phyloP scores from a whole-genome alignment of 371 early-diverging fungal species.

The Hamiltosporidium magnivora region DNA sequence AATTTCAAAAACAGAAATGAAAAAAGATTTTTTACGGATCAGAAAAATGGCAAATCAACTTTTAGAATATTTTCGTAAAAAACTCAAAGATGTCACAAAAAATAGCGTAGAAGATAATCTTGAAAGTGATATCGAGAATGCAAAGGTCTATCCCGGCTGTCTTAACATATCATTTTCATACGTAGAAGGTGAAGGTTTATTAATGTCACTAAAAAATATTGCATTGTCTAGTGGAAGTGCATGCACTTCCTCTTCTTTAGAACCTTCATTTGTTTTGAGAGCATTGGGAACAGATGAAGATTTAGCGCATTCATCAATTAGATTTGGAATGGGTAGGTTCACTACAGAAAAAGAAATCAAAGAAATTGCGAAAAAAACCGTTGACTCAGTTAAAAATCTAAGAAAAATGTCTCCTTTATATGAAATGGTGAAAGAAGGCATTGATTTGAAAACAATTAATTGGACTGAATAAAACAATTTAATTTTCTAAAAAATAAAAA shows the following conservation, averaged over 20 bases:
- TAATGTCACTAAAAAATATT: conserved; percentile 93
- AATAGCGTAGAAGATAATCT: conserved; percentile 1
- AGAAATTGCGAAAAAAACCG: conserved; percentile 69
- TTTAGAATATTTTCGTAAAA: conserved; percentile 25
- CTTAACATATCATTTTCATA: conserved; percentile 95
- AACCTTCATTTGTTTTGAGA: conserved; percentile 91
- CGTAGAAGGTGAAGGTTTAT: conserved; percentile 94
- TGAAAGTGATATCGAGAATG: neutral
- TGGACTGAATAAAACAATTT: neutral
- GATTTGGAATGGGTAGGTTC: conserved; percentile 94
- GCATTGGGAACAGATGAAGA: conserved; percentile 94
- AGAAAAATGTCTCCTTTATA: conserved; percentile 93
- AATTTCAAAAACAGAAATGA: conserved; percentile 72
- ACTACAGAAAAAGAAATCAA: conserved; percentile 90
- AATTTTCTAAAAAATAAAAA: no score
- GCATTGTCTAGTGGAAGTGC: conserved; percentile 92
- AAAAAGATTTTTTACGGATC: conserved; percentile 58
- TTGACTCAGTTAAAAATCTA: conserved; percentile 72
- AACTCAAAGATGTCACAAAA: conserved; percentile 23
- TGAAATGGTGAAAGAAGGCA: conserved; percentile 69
- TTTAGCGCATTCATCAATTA: conserved; percentile 86
- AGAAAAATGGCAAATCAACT: conserved; percentile 30
- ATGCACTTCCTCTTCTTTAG: conserved; percentile 91
- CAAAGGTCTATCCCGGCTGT: conserved; percentile 60
- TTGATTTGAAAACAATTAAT: conserved; percentile 37